Conservation (phyloP, 1,139 yeast genomes). For the Trichomonascaceae sp. region DNA sequence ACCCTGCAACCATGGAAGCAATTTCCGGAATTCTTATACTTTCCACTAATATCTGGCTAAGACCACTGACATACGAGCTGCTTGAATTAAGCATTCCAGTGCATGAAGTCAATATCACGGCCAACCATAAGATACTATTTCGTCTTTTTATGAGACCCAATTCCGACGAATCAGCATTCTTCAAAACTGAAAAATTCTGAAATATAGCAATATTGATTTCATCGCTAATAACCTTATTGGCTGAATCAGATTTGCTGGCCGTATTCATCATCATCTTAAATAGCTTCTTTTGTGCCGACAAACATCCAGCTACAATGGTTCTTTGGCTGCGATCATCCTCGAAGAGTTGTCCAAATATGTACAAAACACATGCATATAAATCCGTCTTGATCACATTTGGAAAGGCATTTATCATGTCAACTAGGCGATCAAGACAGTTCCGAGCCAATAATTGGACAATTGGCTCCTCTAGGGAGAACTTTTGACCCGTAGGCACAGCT, state of each 20-base stretch:
- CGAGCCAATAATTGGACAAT: conserved; percentile 31
- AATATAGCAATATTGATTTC: conserved; percentile 28
- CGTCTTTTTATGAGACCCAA: conserved; percentile 38
- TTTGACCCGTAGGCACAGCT: conserved; percentile 30
- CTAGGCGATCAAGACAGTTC: conserved; percentile 49
- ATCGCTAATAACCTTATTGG: conserved; percentile 33
- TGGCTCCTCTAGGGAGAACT: conserved; percentile 23
- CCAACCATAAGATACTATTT: conserved; percentile 50
- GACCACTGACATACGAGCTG: conserved; percentile 31
- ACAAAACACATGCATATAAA: conserved; percentile 62
- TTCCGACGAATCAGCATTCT: conserved; percentile 26
- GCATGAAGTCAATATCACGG: conserved; percentile 55
- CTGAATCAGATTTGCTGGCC: conserved; percentile 17
- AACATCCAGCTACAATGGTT: conserved; percentile 24
- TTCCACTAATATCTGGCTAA: conserved; percentile 38
- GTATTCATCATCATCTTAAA: conserved; percentile 29
- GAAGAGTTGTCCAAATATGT: conserved; percentile 54
- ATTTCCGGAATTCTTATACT: conserved; percentile 33
- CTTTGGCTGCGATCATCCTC: conserved; percentile 36
- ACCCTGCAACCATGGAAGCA: conserved; percentile 47
- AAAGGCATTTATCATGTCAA: conserved; percentile 55
- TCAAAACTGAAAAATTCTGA: conserved; percentile 20
- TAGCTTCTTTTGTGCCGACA: conserved; percentile 30
- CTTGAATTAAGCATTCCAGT: conserved; percentile 37
- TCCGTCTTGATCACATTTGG: conserved; percentile 66